A percentile compares a stretch with the other conserved stretches of the same genome.
These are phyloP conservation scores for Synchytrium microbalum DNA, from an alignment of 371 early-diverging fungal species.

Conservation along the genomic window DNA sequence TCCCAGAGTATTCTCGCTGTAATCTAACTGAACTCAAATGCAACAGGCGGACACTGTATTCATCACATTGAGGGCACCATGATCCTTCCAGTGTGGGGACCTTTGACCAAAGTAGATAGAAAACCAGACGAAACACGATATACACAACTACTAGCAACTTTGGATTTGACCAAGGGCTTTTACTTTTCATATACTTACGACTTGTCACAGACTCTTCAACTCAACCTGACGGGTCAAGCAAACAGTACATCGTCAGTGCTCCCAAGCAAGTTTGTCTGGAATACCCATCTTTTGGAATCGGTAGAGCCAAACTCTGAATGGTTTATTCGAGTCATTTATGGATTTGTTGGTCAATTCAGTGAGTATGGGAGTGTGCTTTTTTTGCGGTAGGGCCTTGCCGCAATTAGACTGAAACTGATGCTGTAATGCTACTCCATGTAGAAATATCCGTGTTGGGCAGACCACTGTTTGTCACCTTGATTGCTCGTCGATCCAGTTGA, in stretches of 20 bases:
- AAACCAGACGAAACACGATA: conserved; percentile 75
- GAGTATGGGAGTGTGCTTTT: conserved; percentile 16
- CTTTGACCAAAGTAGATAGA: conserved; percentile 55
- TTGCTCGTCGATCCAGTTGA: conserved; percentile 80
- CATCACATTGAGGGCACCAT: conserved; percentile 90
- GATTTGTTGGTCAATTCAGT: conserved; percentile 94
- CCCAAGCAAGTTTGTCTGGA: conserved; percentile 93
- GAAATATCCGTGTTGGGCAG: conserved; percentile 74
- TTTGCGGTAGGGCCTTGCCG: no score
- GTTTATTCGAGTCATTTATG: conserved; percentile 88
- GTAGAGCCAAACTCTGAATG: conserved; percentile 48
- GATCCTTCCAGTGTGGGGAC: conserved; percentile 60
- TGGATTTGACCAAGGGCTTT: conserved; percentile 80
- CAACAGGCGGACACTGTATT: conserved; percentile 93
- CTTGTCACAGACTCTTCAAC: conserved; percentile 82
- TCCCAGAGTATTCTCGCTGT: no score
- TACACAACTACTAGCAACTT: conserved; percentile 66
- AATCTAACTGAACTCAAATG: no score
- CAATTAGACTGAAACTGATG: not conserved
- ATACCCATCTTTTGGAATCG: conserved; percentile 77
- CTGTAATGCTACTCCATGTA: not conserved
- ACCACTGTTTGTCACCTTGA: conserved; percentile 80
- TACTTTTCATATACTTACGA: conserved; percentile 93
- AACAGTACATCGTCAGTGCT: conserved; percentile 11
- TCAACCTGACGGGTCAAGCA: conserved; percentile 64